Evolutionary conservation across 345 rosid species (phyloP).

Genomic region (Eucalyptus dawsonii): DNA sequence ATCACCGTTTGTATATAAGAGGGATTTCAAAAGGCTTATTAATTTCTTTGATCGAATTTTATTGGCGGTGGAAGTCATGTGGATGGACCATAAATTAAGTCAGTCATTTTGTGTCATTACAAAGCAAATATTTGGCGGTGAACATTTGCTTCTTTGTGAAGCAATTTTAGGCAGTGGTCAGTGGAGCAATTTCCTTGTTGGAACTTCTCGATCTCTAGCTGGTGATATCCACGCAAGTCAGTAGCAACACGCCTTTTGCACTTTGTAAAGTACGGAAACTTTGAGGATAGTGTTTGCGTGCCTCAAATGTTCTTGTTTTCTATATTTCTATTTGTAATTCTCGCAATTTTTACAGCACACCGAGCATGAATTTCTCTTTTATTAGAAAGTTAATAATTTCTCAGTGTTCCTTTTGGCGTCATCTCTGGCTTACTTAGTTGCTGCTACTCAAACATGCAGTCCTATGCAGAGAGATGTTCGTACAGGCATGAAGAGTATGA

Average conservation of each 20-base stretch:
- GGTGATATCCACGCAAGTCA: neutral
- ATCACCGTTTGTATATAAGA: neutral
- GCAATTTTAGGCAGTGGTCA: neutral
- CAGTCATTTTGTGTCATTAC: neutral
- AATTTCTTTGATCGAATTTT: neutral
- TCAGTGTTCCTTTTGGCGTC: neutral
- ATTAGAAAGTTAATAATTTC: neutral
- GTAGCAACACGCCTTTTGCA: neutral
- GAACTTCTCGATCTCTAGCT: neutral
- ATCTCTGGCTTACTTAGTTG: neutral
- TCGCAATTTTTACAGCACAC: neutral
- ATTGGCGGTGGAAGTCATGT: neutral
- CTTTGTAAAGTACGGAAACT: neutral
- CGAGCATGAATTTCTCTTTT: neutral
- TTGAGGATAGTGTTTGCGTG: neutral
- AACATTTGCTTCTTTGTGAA: neutral
- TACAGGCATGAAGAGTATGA: slow-evolving; percentile 29
- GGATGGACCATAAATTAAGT: neutral
- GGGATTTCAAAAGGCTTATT: neutral
- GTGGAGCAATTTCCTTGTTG: neutral
- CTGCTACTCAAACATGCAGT: slow-evolving; percentile 38
- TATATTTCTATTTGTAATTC: neutral
- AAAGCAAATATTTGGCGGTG: neutral
- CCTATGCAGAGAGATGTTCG: slow-evolving; percentile 35
- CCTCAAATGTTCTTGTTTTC: neutral